Base-by-base conservation (phyloP, 2,329 filamentous ascomycete genomes). In the Dendryphion nanum region DNA sequence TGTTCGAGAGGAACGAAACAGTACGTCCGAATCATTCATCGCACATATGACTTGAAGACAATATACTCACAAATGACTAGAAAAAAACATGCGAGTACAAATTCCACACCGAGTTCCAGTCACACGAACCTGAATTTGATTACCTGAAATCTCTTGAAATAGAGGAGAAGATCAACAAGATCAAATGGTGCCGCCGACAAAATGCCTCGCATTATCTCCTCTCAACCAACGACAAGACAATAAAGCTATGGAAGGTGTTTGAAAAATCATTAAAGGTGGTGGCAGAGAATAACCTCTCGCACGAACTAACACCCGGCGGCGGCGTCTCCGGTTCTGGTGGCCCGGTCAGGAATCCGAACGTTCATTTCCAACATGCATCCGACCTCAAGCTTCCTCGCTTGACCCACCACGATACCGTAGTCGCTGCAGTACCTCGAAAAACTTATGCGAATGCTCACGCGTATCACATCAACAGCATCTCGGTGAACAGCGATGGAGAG, bases 41-140 rank as follows among this genome's bases (percentile, higher is more conserved):
- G n/a, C n/a, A n/a, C n/a, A n/a, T n/a, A n/a, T n/a, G n/a, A n/a
- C n/a, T n/a, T n/a, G n/a, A n/a, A n/a, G n/a, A n/a, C n/a, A n/a
- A n/a, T n/a, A n/a, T n/a, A n/a, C n/a, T n/a, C n/a, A n/a, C n/a
- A n/a, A n/a, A 33, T 23, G 38, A 33, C 45, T 63, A 96, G 90
- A 97, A 98, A 83, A 98, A 97, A 82, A 97, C 93, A 35, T 98
- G 93, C 81, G 93, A 98, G 71, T 98, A 98, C 79, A 98, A 97
- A 70, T 98, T 98, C 69, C 93, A 98, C 70, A 98, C 93, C 68
- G 93, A 98, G 66, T 98, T 98, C 61, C 93, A 98, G 75, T 98
- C 93, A 57, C 93, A 98, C 74, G 93, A 98, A 67, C 93, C 93
- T 48, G 93, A 98, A 71, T 98, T 98, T 70, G 93, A 98, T 70